A percentile compares a stretch with the other conserved stretches of the same genome.
These are phyloP conservation scores for Pyrenopolyporus hunteri DNA, from an alignment of 495 filamentous ascomycete species.

Conservation along the genomic window DNA sequence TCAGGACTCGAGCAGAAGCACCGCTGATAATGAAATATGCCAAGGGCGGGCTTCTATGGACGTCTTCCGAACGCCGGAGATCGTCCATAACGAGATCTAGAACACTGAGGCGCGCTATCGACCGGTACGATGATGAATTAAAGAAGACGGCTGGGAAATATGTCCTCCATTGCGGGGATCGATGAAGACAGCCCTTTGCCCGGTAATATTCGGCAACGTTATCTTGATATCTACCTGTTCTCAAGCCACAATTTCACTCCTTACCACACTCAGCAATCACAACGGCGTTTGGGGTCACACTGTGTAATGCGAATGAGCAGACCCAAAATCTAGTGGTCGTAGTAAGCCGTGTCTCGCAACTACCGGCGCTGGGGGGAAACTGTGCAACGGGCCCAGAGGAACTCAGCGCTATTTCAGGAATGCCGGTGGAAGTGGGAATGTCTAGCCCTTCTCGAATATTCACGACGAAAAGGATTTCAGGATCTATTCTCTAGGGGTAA, in stretches of 20 bases:
- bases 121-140: conserved; percentile 18
- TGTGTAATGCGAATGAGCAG: conserved; percentile 7
- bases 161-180: too few relatives aligned
- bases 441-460: not conserved
- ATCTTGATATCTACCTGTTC: conserved; percentile 23
- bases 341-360: not conserved
- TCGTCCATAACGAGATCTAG: not conserved
- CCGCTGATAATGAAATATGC: not conserved
- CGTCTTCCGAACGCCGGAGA: not conserved
- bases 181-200: not conserved
- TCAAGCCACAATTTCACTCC: conserved; percentile 10
- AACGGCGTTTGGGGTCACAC: not conserved
- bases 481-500: not conserved
- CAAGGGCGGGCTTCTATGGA: too few relatives aligned
- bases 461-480: not conserved
- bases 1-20: not conserved
- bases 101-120: not conserved
- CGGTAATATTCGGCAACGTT: conserved; percentile 30
- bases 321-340: not conserved
- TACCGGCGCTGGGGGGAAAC: not conserved
- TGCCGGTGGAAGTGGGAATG: not conserved
- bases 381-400: not conserved
- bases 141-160: not conserved
- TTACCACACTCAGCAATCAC: not conserved
- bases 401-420: not conserved